phyloP scores from a whole-genome alignment of 1,284 basidiomycete species.

The Melampsora medusae region DNA sequence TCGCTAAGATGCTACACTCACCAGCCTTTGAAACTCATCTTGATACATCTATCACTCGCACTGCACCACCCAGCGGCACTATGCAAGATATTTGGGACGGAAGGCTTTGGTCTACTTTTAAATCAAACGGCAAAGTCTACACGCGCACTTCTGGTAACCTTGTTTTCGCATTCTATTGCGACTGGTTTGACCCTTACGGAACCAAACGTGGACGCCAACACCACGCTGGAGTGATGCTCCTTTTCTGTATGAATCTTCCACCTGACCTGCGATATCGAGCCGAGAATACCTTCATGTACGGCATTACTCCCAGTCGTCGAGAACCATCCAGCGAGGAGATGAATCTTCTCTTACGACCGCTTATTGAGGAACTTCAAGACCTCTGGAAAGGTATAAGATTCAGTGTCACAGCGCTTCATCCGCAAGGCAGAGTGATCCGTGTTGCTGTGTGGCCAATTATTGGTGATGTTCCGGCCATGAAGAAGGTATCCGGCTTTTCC shows the following conservation, averaged over 20 bases:
- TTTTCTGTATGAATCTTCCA: constrained; percentile 47
- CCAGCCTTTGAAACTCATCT: too few species aligned
- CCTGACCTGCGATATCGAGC: constrained; percentile 9
- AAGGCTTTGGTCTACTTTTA: neutral
- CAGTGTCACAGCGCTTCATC: constrained; percentile 11
- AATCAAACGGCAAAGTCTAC: too few species aligned
- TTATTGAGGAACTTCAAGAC: constrained; percentile 52
- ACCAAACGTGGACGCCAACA: neutral
- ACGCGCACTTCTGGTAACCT: neutral
- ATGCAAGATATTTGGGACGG: constrained; percentile 29
- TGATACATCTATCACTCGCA: too few species aligned
- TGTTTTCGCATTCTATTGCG: constrained; percentile 24
- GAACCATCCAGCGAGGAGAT: constrained; percentile 42
- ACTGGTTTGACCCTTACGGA: constrained; percentile 37
- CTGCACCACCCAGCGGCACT: neutral
- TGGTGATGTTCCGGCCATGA: constrained; percentile 27
- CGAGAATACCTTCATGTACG: too few species aligned
- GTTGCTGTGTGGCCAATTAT: constrained; percentile 8
- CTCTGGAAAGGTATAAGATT: constrained; percentile 49
- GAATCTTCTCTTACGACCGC: constrained; percentile 52
- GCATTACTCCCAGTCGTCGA: too few species aligned
- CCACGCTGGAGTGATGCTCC: constrained; percentile 1
- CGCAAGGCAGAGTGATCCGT: neutral
- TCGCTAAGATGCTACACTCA: too few species aligned
- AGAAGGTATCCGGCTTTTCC: constrained; percentile 16